These are phyloP conservation scores for Monotropa hypopitys DNA, from an alignment of 179 eudicot species.

Conservation along the genomic window DNA sequence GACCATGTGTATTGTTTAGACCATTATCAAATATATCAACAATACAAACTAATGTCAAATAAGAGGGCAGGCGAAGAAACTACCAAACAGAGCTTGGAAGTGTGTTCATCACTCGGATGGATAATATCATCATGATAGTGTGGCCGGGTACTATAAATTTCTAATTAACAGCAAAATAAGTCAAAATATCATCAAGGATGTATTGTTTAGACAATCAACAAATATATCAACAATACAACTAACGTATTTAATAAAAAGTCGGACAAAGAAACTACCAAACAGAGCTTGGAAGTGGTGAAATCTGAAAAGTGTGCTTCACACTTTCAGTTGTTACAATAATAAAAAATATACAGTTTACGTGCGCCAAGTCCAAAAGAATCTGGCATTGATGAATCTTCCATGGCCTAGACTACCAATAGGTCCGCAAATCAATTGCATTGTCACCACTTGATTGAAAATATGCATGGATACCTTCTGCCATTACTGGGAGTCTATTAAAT, in stretches of 20 bases:
- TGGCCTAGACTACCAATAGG: not conserved
- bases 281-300: not conserved
- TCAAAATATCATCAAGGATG: not conserved
- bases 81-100: not conserved
- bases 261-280: not conserved
- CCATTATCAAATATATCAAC: not conserved
- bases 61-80: not conserved
- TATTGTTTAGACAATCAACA: not conserved
- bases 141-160: not conserved
- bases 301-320: not conserved
- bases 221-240: not conserved
- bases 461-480: not conserved
- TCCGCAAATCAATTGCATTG: not conserved
- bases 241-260: not conserved
- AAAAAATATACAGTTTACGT: not conserved
- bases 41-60: not conserved
- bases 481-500: not conserved
- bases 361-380: not conserved
- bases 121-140: not conserved
- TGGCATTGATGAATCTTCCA: not conserved
- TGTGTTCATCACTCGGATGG: not conserved
- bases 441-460: not conserved
- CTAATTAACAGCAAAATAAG: not conserved
- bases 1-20: not conserved
- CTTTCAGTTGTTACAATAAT: not conserved